Evolutionary conservation across 805 yeast species (phyloP).

Genomic region (Candida schatavii): DNA sequence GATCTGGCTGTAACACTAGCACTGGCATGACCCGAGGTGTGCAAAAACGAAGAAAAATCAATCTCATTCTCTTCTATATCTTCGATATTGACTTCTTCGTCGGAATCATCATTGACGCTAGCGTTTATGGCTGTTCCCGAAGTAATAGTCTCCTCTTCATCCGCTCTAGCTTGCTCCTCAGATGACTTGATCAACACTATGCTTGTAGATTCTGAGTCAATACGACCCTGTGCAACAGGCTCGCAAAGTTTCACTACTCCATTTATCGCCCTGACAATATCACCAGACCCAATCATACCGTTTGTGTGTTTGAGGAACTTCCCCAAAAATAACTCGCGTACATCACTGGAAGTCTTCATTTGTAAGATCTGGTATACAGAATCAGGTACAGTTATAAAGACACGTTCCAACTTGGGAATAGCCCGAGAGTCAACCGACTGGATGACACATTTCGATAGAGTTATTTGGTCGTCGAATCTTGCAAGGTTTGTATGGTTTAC

Average conservation of each 20-base stretch:
- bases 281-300: conserved; percentile 40
- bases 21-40: conserved; percentile 5
- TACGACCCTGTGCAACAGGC: conserved; percentile 68
- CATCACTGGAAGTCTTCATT: conserved; percentile 25
- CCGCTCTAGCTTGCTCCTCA: conserved; percentile 8
- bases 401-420: conserved; percentile 41
- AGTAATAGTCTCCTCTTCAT: not conserved
- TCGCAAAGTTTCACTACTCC: conserved; percentile 62
- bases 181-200: conserved; percentile 48
- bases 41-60: conserved; percentile 30
- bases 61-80: conserved; percentile 8
- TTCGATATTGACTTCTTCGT: conserved; percentile 6
- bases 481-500: conserved; percentile 36
- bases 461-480: conserved; percentile 36
- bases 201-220: conserved; percentile 42
- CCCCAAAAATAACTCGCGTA: conserved; percentile 32
- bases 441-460: conserved; percentile 39
- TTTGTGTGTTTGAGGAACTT: conserved; percentile 20
- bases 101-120: conserved; percentile 4
- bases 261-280: conserved; percentile 39
- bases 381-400: conserved; percentile 48
- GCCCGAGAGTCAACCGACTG: conserved; percentile 27
- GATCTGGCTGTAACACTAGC: conserved; percentile 12
- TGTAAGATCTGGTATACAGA: conserved; percentile 35
- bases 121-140: conserved; percentile 4